Base-by-base conservation (phyloP, 345 rosid species). In the Raphanus sativus region DNA sequence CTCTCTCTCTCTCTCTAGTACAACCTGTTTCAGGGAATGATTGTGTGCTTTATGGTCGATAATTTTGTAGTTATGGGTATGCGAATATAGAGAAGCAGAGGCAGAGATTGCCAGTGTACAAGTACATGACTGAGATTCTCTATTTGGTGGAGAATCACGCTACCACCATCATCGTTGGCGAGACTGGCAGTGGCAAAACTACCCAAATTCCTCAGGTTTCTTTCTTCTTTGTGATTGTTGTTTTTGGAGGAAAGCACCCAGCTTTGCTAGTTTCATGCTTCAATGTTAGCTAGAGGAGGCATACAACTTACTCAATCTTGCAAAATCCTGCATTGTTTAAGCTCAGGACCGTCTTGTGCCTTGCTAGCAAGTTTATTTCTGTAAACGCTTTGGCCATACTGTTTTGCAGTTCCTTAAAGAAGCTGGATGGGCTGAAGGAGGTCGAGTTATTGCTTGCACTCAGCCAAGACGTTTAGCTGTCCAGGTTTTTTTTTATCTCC, bases 351-450 rank as follows among this genome's bases (percentile, higher is more conserved):
- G 21, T 62, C 65, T 70, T 62, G 65, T 70, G 54, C 54, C 36
- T 17, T 67, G 11, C 32, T 11, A 3, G 1, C 75, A 42, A 50
- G 70, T 74, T n/a, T 6, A 29, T 58, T 48, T 50, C 0, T 5
- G 0, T 40, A 4, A 29, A 34, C 15, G 24, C 30, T 58, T 24
- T 70, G 15, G 30, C 1, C 67, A 58, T 77, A 2, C 63, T 52
- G 8, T 73, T 59, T 65, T 83, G 62, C 85, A 95, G 99, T 92
- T 62, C 77, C 94, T 92, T 62, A 92, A 87, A 82, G 99, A 95
- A 84, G 99, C 97, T 52, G 99, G 99, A 67, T 95, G 99, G 99
- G 99, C 94, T 40, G 97, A 90, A 81, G 93, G 94, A 62, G 99
- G 98, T 6, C 92, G 94, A 30, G 84, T 90, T 74, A 87, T 95